Base-by-base conservation (phyloP, 2,329 filamentous ascomycete genomes). In the Onygenales sp. region DNA sequence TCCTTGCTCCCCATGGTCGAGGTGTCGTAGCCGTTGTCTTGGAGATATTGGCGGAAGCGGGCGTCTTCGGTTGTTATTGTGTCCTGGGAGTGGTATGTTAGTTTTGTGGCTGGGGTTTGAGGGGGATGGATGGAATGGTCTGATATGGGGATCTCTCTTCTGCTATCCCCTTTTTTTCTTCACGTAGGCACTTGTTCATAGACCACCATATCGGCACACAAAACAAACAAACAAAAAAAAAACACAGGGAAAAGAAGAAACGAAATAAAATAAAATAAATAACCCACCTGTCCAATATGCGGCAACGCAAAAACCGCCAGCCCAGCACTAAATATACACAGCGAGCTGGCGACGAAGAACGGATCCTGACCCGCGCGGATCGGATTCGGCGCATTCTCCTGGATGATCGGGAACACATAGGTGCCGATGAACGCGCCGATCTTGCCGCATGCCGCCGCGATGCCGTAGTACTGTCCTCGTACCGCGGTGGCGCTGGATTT, bases 401-500 rank as follows among this genome's bases (percentile, higher is more conserved):
- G 69, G 53, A 90, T 85, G 55, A 89, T 80, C 0, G 86, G 85
- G 64, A 93, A 89, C 10, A 93, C 83, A 62, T 87, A 91, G 1
- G 86, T 89, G 8, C 91, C 91, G 7, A 94, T 82, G 61, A 95
- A 95, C 2, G 89, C 91, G 49, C 74, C 74, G 14, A 76, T 62
- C 59, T 76, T 76, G 41, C 74, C 74, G 11, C 68, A 56, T 2
- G 73, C 73, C 0, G 74, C 74, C 7, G 73, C 73, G 50, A 75
- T 72, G 7, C 72, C 80, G 62, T 84, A 84, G 68, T 83, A 84
- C 64, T 87, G 82, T 2, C 90, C 91, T 41, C 90, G 81, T n/a
- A 96, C 85, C 14, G 87, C 86, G 4, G 91, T 95, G 0, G 91
- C 89, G 62, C 84, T 90, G 2, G 88, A 91, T 75, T 95, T 95